Evolutionary conservation across 1,284 basidiomycete species (phyloP), one percentile per base, ranked within the genome.

Genomic region (Cryptococcus sp.): DNA sequence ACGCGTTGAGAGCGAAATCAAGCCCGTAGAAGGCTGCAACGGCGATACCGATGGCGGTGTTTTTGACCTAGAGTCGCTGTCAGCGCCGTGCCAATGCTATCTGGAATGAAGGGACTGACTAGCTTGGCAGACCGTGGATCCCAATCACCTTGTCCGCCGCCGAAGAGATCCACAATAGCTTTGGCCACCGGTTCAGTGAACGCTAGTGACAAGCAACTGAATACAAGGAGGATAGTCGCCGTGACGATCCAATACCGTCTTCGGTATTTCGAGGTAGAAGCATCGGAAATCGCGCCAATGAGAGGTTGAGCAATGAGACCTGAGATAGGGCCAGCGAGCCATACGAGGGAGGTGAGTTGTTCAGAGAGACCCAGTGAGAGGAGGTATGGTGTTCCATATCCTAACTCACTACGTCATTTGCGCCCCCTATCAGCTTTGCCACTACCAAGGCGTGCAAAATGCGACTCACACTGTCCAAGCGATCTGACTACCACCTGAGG

Each of bases 291-390:
- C 5, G 93, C 92, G 66, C 93, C 95, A 65, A 99, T 94, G 60
- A 98, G 83, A 19, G 95, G 95, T 76, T 99, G 95, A 5, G 93
- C 93, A 55, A 99, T 82, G 48, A 99, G 82, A 7, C 95, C 95
- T 57, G 90, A 91, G 59, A 98, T 71, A 1, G 73, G 77, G 5
- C 94, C 96, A 30, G 95, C 95, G 47, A 99, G 84, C 95, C 95
- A 99, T 30, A 99, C 95, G 16, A 97, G 83, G 56, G 91, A 90
- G 5, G 96, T 97, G 27, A 92, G 82, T 70, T 92, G 86, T 73
- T 95, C 93, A 1, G 91, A 89, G 30, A 98, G 83, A 10, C 95
- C 95, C 13, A 99, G 86, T 16, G 84, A 85, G 13, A 96, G 83
- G 46, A 98, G 82, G 77, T 96, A 97, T 0, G 95, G 94, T 2